Conservation (phyloP, 345 rosid species). For the Bruguiera gymnorhiza region DNA sequence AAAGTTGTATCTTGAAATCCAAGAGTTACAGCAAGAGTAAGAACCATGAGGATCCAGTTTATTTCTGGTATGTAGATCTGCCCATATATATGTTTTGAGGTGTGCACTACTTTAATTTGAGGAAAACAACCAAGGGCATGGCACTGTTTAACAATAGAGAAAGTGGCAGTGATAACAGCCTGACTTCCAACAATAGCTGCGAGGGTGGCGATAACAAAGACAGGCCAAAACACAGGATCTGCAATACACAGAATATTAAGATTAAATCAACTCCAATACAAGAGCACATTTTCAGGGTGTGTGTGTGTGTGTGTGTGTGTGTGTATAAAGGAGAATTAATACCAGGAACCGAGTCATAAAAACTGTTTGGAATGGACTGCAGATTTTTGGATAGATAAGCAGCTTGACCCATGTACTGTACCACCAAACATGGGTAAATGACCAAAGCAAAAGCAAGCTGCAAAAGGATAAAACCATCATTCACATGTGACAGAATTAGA, state of each 20-base stretch:
- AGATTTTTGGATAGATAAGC: conserved; percentile 79
- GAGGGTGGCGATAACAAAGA: conserved; percentile 78
- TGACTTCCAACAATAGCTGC: conserved; percentile 93
- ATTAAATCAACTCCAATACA: conserved; percentile 13
- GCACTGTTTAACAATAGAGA: conserved; percentile 85
- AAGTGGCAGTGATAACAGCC: conserved; percentile 83
- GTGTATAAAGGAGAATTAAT: conserved; percentile 9
- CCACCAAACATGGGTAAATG: conserved; percentile 87
- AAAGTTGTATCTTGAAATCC: conserved; percentile 72
- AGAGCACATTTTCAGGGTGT: neutral
- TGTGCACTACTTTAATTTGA: conserved; percentile 87
- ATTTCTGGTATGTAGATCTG: conserved; percentile 95
- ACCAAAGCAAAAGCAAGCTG: conserved; percentile 76
- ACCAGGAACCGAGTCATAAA: conserved; percentile 83
- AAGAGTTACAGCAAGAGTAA: conserved; percentile 74
- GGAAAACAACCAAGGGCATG: conserved; percentile 97
- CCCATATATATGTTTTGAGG: conserved; percentile 75
- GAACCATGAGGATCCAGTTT: conserved; percentile 93
- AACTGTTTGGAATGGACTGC: conserved; percentile 42
- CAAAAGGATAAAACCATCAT: conserved; percentile 23
- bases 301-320: too few relatives aligned
- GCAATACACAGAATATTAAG: conserved; percentile 28
- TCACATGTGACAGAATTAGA: neutral
- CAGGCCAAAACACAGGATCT: conserved; percentile 87
- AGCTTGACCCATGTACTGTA: conserved; percentile 98